These are phyloP conservation scores for Sparassis latifolia DNA, from an alignment of 1,284 basidiomycete genomes.

Conservation along the genomic window DNA sequence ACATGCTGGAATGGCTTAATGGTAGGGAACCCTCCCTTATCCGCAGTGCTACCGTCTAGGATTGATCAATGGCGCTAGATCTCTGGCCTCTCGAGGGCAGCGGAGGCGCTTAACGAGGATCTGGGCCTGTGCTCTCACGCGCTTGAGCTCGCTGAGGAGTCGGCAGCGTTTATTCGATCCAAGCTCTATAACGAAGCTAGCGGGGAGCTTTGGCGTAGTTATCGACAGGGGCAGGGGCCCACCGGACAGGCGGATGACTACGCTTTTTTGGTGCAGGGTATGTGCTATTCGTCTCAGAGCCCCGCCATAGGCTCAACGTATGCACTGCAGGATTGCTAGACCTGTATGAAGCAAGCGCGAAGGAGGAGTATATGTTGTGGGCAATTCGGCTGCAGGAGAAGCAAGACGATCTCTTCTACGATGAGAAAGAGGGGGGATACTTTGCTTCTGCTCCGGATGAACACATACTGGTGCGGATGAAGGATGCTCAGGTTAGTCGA, in stretches of 20 bases:
- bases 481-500: conserved; percentile 28
- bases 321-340: conserved; percentile 22
- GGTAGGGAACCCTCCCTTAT: conserved; percentile 19
- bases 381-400: conserved; percentile 32
- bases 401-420: conserved; percentile 38
- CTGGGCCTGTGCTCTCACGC: conserved; percentile 5
- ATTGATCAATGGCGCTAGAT: conserved; percentile 12
- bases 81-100: conserved; percentile 19
- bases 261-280: conserved; percentile 26
- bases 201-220: conserved; percentile 19
- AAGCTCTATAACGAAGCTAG: conserved; percentile 15
- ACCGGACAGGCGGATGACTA: conserved; percentile 23
- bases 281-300: neutral
- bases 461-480: conserved; percentile 35
- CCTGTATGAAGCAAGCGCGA: conserved; percentile 33
- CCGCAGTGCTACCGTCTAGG: neutral
- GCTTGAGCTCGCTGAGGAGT: conserved; percentile 16
- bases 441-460: conserved; percentile 33
- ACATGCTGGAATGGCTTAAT: conserved; percentile 41
- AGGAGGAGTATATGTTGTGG: conserved; percentile 28
- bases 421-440: conserved; percentile 33
- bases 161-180: conserved; percentile 15
- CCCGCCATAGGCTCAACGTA: no score
- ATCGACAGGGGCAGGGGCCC: conserved; percentile 21
- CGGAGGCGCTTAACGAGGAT: conserved; percentile 13